phyloP scores from a whole-genome alignment of 2,329 filamentous ascomycete species.

The Arthroderma sp. region DNA sequence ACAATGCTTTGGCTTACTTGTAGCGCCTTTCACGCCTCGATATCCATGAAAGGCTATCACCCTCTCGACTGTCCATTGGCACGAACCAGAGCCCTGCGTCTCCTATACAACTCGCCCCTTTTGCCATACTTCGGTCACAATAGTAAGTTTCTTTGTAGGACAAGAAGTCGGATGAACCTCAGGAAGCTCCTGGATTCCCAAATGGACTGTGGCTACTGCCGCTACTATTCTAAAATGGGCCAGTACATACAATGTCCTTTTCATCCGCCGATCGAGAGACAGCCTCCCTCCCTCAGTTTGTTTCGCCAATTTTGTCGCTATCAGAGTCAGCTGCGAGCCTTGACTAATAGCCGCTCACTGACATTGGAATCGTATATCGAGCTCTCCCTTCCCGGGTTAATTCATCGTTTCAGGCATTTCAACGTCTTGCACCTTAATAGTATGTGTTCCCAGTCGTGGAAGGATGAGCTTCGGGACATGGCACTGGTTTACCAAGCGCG shows the following conservation, averaged over 20 bases:
- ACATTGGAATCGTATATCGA: background rate
- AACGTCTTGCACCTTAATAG: too few species aligned
- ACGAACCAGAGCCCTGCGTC: background rate
- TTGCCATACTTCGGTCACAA: constrained; percentile 4
- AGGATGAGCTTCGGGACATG: background rate
- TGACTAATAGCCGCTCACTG: background rate
- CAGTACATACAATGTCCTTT: constrained; percentile 7
- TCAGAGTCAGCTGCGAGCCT: background rate
- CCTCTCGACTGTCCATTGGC: background rate
- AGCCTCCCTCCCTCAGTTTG: too few species aligned
- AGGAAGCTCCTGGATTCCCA: background rate
- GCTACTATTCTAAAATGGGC: background rate
- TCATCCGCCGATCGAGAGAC: constrained; percentile 1
- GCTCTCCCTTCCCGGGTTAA: background rate
- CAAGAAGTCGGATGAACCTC: background rate
- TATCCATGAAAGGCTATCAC: background rate
- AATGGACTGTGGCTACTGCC: constrained; percentile 4
- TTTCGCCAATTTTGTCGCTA: background rate
- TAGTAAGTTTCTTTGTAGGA: background rate
- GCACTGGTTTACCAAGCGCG: background rate
- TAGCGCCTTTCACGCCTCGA: constrained; percentile 9
- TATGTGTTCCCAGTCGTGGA: too few species aligned
- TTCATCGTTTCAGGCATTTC: background rate
- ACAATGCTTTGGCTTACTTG: constrained; percentile 18
- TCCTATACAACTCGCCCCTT: constrained; percentile 5